These are phyloP conservation scores for Dionaea muscipula DNA, from an alignment of 179 eudicot species.

Conservation along the genomic window DNA sequence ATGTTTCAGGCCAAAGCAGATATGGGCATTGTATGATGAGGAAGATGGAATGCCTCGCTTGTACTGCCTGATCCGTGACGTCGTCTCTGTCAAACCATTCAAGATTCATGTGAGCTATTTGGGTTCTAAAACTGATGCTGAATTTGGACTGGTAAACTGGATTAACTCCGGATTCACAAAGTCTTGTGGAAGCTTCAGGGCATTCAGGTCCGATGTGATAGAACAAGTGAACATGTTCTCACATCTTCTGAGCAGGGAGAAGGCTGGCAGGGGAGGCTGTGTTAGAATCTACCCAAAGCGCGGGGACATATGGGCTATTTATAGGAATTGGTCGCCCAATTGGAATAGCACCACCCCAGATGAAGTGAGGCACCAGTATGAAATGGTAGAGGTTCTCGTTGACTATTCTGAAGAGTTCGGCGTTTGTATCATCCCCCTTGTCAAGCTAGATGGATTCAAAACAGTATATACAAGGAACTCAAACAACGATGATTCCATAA, in stretches of 20 bases:
- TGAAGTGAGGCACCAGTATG: constrained; percentile 32
- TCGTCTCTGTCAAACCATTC: constrained; percentile 31
- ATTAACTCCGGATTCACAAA: constrained; percentile 33
- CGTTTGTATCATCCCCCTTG: constrained; percentile 23
- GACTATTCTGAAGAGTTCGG: constrained; percentile 35
- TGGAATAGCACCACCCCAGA: constrained; percentile 35
- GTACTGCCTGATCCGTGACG: constrained; percentile 36
- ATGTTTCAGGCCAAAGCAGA: constrained; percentile 42
- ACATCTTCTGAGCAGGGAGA: constrained; percentile 26
- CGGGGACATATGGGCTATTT: constrained; percentile 39
- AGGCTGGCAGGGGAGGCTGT: constrained; percentile 39
- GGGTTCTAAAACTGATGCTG: constrained; percentile 34
- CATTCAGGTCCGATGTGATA: constrained; percentile 26
- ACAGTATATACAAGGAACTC: constrained; percentile 28
- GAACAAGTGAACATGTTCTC: constrained; percentile 44
- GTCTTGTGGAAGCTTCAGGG: constrained; percentile 39
- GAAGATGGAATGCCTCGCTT: constrained; percentile 48
- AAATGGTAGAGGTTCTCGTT: constrained; percentile 35
- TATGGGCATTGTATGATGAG: constrained; percentile 45
- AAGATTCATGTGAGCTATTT: constrained; percentile 35
- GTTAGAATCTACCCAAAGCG: constrained; percentile 32
- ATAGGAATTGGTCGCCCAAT: constrained; percentile 34
- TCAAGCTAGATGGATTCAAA: constrained; percentile 32
- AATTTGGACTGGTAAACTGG: constrained; percentile 33
- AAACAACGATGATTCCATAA: constrained; percentile 15